A percentile compares a stretch with the other conserved stretches of the same genome.
These are phyloP conservation scores for Talaromyces sp. DNA, from an alignment of 2,329 filamentous ascomycete species.

Conservation along the genomic window DNA sequence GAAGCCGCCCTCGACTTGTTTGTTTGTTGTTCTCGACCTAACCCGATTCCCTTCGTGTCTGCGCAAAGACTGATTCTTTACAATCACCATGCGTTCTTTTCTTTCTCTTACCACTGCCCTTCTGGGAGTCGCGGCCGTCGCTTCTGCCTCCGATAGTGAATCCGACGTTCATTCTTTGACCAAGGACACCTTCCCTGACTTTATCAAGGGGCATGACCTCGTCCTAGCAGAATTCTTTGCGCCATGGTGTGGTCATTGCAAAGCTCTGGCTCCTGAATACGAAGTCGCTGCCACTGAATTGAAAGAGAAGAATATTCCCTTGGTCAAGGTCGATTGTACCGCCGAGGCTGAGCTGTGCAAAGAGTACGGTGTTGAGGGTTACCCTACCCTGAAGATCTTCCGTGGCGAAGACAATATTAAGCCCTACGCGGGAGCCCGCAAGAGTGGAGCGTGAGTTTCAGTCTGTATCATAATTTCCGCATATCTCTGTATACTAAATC, in stretches of 20 bases:
- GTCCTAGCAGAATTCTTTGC: conserved; percentile 97
- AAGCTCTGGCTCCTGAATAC: conserved; percentile 70
- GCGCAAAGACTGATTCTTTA: conserved; percentile 6
- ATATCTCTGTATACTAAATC: neutral
- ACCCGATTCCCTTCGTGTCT: neutral
- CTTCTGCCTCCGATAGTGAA: conserved; percentile 32
- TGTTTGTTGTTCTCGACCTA: neutral
- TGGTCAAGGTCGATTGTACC: conserved; percentile 72
- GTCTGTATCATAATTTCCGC: neutral
- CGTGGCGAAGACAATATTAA: conserved; percentile 75
- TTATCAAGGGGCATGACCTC: conserved; percentile 78
- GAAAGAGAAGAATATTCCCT: conserved; percentile 47
- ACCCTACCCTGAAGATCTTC: conserved; percentile 99
- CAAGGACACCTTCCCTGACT: conserved; percentile 80
- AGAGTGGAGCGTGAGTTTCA: conserved; percentile 63
- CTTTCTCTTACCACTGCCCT: conserved; percentile 40
- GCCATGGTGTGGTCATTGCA: conserved; percentile 97
- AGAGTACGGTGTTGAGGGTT: conserved; percentile 86
- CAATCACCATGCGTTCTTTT: conserved; percentile 38
- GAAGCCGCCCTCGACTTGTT: conserved; percentile 12
- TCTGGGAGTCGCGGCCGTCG: conserved; percentile 35
- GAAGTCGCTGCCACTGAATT: conserved; percentile 48
- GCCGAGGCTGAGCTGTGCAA: conserved; percentile 90
- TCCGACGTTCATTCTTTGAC: conserved; percentile 85
- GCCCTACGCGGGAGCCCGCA: conserved; percentile 84